Percentiles rank a stretch among this genome's conserved stretches.
Conservation (phyloP, 169 alveolate species). For the Cryptosporidium parvum region DNA sequence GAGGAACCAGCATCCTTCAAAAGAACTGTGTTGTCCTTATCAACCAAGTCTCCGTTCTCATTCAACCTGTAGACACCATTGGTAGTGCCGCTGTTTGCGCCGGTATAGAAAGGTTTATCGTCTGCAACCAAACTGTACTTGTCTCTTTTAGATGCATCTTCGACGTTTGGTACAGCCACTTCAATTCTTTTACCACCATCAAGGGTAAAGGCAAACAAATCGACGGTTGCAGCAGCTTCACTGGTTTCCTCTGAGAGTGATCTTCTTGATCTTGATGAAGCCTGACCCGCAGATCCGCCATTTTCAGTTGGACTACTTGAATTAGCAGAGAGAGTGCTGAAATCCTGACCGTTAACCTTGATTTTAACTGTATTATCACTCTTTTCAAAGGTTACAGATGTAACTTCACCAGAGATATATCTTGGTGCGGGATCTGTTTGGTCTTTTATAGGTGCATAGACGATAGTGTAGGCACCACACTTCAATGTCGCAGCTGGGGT, state of each 20-base stretch:
- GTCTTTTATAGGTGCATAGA: neutral
- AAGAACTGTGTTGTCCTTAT: neutral
- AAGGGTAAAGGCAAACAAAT: neutral
- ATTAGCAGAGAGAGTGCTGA: neutral
- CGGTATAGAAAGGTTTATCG: neutral
- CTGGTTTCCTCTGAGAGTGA: neutral
- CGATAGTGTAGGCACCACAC: neutral
- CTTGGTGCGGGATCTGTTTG: neutral
- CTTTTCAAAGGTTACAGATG: neutral
- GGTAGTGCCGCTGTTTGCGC: neutral
- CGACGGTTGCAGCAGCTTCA: neutral
- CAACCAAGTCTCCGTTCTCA: neutral
- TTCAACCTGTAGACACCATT: neutral
- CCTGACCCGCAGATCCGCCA: no score
- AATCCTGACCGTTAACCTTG: neutral
- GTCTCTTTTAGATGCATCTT: neutral
- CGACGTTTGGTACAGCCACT: neutral
- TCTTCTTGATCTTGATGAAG: neutral
- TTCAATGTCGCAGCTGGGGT: neutral
- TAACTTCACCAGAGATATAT: slow-evolving; percentile 4
- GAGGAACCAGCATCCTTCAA: neutral
- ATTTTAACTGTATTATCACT: neutral
- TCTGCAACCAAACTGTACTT: neutral
- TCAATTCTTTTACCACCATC: neutral
- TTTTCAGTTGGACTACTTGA: neutral